Conservation (phyloP, 768 basidiomycete species). For the Neoboletus brunneissimus region DNA sequence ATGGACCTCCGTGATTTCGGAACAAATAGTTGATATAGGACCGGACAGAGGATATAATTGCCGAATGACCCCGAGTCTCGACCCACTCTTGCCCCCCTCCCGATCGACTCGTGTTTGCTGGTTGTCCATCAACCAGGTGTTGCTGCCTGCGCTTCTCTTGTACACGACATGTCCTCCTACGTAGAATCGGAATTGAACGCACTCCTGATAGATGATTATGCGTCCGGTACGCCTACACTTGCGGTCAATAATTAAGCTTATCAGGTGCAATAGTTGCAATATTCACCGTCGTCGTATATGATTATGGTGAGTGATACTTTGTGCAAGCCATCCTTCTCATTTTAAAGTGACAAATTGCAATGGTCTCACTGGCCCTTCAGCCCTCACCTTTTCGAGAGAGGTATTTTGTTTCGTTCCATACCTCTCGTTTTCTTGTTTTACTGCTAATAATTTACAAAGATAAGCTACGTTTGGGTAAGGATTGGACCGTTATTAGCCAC, state of each 20-base stretch:
- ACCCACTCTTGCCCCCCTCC: not conserved
- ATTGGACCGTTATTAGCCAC: too few relatives aligned
- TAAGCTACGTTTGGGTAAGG: slow-evolving; percentile 15
- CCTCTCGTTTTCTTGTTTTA: not conserved
- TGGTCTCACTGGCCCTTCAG: not conserved
- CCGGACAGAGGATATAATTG: not conserved
- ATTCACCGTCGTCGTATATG: slow-evolving; percentile 2
- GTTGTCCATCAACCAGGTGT: not conserved
- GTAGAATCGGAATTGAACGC: not conserved
- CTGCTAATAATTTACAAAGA: not conserved
- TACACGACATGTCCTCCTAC: slow-evolving; percentile 2
- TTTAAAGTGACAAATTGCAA: not conserved
- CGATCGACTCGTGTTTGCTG: not conserved
- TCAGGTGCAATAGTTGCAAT: not conserved
- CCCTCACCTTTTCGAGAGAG: slow-evolving; percentile 15
- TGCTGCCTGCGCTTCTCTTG: not conserved
- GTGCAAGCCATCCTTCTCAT: not conserved
- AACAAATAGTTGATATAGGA: not conserved
- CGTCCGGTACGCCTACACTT: not conserved
- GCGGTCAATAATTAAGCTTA: not conserved
- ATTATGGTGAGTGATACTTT: slow-evolving; percentile 4
- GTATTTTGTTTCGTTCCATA: not conserved
- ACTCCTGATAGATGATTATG: not conserved
- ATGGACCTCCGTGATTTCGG: too few relatives aligned
- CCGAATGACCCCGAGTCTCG: not conserved